phyloP scores from a whole-genome alignment of 2,329 filamentous ascomycete species.

The Ustulina deusta region DNA sequence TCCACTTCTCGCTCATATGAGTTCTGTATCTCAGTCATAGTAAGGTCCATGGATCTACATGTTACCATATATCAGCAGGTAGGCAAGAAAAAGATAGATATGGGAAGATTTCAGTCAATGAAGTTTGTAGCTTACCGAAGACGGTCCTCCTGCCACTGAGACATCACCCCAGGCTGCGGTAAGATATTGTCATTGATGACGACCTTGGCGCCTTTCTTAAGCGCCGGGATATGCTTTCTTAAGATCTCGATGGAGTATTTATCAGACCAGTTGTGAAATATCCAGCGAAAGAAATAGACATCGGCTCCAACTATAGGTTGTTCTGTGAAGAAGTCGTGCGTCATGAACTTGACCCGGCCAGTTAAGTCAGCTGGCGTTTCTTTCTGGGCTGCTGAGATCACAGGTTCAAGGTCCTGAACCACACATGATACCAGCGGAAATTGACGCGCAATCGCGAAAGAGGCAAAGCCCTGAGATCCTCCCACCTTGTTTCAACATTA shows the following conservation, averaged over 20 bases:
- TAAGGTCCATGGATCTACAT: conserved; percentile 40
- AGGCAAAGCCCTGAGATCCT: conserved; percentile 37
- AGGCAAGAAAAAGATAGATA: neutral
- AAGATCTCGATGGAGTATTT: conserved; percentile 35
- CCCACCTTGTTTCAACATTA: conserved; percentile 36
- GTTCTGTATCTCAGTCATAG: conserved; percentile 44
- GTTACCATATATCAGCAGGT: neutral
- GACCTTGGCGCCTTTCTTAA: conserved; percentile 52
- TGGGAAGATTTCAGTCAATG: no score
- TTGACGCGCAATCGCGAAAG: conserved; percentile 31
- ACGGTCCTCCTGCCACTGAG: conserved; percentile 37
- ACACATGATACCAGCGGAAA: conserved; percentile 35
- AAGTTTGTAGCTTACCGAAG: conserved; percentile 30
- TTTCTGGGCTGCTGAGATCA: conserved; percentile 30
- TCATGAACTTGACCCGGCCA: conserved; percentile 28
- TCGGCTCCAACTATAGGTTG: conserved; percentile 30
- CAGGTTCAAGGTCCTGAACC: conserved; percentile 49
- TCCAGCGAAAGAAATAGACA: conserved; percentile 36
- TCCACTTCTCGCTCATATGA: conserved; percentile 43
- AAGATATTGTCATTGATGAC: conserved; percentile 36
- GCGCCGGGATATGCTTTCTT: conserved; percentile 23
- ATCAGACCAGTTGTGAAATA: conserved; percentile 39
- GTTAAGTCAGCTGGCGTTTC: conserved; percentile 14
- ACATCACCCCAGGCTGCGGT: conserved; percentile 29
- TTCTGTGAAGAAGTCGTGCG: conserved; percentile 30